A percentile compares a stretch with the other conserved stretches of the same genome.
phyloP scores from a whole-genome alignment of 1,284 basidiomycete species.

The Cryptococcus wingfieldii region DNA sequence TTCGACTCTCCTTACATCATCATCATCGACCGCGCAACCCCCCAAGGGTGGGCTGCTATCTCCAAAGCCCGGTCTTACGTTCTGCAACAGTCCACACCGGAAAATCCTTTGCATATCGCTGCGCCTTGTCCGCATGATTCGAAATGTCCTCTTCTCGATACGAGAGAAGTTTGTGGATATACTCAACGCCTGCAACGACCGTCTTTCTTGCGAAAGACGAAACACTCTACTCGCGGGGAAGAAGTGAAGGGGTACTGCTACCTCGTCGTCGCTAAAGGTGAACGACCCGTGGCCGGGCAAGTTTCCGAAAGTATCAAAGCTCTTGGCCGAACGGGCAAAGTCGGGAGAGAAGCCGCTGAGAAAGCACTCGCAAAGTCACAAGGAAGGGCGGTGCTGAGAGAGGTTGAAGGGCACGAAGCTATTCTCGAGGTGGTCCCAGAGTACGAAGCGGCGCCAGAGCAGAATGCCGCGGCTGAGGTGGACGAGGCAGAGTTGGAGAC shows the following conservation, averaged over 20 bases:
- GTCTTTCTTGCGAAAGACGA: slow-evolving; percentile 75
- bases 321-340: slow-evolving; percentile 30
- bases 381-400: slow-evolving; percentile 25
- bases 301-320: not conserved
- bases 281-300: slow-evolving; percentile 53
- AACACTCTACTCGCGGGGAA: slow-evolving; percentile 75
- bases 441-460: slow-evolving; percentile 1
- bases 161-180: slow-evolving; percentile 67
- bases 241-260: slow-evolving; percentile 88
- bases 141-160: slow-evolving; percentile 66
- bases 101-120: slow-evolving; percentile 30
- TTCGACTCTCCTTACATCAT: slow-evolving; percentile 55
- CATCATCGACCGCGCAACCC: slow-evolving; percentile 78
- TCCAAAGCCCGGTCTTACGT: slow-evolving; percentile 77
- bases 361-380: slow-evolving; percentile 20
- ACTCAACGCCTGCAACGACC: slow-evolving; percentile 83
- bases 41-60: slow-evolving; percentile 72
- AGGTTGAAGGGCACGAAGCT: slow-evolving; percentile 37
- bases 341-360: slow-evolving; percentile 34
- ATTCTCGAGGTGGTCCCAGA: slow-evolving; percentile 13
- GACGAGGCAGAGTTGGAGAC: slow-evolving; percentile 14
- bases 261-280: slow-evolving; percentile 77
- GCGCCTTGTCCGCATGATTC: slow-evolving; percentile 85
- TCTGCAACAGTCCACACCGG: slow-evolving; percentile 49
- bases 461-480: slow-evolving; percentile 4